Conservation (phyloP, 2,329 filamentous ascomycete genomes). For the Claviceps maximensis region DNA sequence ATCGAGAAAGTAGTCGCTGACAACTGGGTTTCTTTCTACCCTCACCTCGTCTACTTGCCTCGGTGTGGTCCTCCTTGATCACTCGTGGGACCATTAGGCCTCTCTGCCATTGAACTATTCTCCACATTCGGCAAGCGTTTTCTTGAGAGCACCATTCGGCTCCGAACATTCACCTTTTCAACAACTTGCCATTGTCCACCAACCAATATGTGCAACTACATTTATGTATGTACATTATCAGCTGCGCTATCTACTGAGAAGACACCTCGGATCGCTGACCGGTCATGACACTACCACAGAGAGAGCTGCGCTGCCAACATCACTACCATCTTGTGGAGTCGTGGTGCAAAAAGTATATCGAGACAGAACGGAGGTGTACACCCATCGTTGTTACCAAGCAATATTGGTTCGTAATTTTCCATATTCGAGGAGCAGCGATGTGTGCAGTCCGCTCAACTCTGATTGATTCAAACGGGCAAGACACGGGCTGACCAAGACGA, state of each 20-base stretch:
- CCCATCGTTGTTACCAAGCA: constrained; percentile 31
- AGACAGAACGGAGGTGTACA: constrained; percentile 29
- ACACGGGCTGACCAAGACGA: background rate
- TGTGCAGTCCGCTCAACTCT: too few species aligned
- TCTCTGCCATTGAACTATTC: too few species aligned
- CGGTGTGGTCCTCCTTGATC: too few species aligned
- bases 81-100: too few species aligned
- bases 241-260: background rate
- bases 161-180: background rate
- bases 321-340: constrained; percentile 37
- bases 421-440: too few species aligned
- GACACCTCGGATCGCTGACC: background rate
- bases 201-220: constrained; percentile 37
- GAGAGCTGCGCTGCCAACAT: constrained; percentile 37
- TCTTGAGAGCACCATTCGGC: too few species aligned
- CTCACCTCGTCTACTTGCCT: too few species aligned
- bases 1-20: too few species aligned
- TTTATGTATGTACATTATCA: constrained; percentile 30
- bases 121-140: too few species aligned
- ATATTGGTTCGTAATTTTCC: constrained; percentile 27
- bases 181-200: background rate
- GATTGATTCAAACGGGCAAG: too few species aligned
- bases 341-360: constrained; percentile 32
- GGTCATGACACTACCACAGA: constrained; percentile 20
- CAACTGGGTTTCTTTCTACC: too few species aligned